phyloP scores from a whole-genome alignment of 192 early-diverging fungal genomes.

The Gaertneriomyces sp. region DNA sequence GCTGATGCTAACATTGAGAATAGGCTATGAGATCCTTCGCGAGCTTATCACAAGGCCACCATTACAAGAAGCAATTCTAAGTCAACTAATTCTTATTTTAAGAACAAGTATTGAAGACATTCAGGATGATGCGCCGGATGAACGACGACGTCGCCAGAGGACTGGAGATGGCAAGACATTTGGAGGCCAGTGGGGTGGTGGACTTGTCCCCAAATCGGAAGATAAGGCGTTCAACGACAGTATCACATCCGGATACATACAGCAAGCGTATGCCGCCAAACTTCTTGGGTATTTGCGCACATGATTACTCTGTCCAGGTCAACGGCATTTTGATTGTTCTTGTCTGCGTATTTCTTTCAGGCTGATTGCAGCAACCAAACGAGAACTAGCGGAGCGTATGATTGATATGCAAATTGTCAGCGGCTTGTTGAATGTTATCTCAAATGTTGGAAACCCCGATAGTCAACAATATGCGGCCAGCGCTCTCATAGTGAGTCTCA shows the following conservation, averaged over 20 bases:
- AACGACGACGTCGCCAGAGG: conserved; percentile 31
- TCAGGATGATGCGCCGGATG: conserved; percentile 27
- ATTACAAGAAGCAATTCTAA: conserved; percentile 51
- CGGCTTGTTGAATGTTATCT: conserved; percentile 51
- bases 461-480: conserved; percentile 55
- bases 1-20: background rate
- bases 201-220: conserved; percentile 25
- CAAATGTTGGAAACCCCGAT: conserved; percentile 56
- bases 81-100: conserved; percentile 48
- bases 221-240: conserved; percentile 38
- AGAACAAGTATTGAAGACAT: conserved; percentile 42
- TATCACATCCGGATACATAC: conserved; percentile 47
- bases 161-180: conserved; percentile 33
- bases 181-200: conserved; percentile 34
- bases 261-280: conserved; percentile 60
- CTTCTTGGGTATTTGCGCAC: conserved; percentile 47
- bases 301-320: background rate
- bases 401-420: conserved; percentile 53
- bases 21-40: conserved; percentile 54
- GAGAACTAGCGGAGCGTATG: conserved; percentile 50
- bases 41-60: conserved; percentile 41
- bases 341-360: conserved; percentile 30
- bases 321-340: conserved; percentile 15
- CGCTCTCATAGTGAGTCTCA: conserved; percentile 37
- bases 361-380: conserved; percentile 45